Conservation (phyloP, 495 filamentous ascomycete genomes). For the Penicillium fimorum region DNA sequence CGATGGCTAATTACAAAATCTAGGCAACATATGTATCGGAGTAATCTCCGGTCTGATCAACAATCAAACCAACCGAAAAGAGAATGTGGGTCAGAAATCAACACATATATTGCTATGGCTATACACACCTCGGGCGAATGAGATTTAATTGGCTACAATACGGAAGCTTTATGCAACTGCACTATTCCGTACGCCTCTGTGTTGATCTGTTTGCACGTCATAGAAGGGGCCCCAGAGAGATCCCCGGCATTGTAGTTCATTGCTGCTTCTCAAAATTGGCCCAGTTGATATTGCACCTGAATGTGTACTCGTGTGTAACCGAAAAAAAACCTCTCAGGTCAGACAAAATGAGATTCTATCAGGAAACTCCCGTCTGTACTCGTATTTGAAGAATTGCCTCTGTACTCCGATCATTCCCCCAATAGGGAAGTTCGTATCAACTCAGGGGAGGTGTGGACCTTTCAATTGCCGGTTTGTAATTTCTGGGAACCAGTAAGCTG, state of each 20-base stretch:
- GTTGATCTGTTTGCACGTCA: neutral
- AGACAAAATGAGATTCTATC: neutral
- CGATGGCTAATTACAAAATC: neutral
- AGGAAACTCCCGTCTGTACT: neutral
- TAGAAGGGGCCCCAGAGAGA: neutral
- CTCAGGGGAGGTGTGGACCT: slow-evolving; percentile 10
- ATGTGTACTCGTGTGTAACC: neutral
- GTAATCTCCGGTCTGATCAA: slow-evolving; percentile 8
- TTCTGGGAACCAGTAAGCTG: slow-evolving; percentile 8
- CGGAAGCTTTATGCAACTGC: neutral
- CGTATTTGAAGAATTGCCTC: neutral
- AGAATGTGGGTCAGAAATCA: neutral
- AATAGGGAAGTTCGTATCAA: slow-evolving; percentile 9
- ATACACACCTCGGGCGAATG: neutral
- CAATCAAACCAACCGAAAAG: slow-evolving; percentile 3
- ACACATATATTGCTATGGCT: neutral
- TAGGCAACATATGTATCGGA: neutral
- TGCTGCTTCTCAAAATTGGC: neutral
- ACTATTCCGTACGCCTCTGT: neutral
- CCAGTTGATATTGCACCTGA: slow-evolving; percentile 1
- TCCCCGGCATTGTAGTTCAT: neutral
- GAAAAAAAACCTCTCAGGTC: neutral
- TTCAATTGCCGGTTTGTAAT: neutral
- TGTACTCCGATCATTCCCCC: slow-evolving; percentile 10
- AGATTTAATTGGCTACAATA: neutral